A percentile compares a stretch with the other conserved stretches of the same genome.
Conservation (phyloP, 192 early-diverging fungal genomes). For the Cetraspora pellucida region DNA sequence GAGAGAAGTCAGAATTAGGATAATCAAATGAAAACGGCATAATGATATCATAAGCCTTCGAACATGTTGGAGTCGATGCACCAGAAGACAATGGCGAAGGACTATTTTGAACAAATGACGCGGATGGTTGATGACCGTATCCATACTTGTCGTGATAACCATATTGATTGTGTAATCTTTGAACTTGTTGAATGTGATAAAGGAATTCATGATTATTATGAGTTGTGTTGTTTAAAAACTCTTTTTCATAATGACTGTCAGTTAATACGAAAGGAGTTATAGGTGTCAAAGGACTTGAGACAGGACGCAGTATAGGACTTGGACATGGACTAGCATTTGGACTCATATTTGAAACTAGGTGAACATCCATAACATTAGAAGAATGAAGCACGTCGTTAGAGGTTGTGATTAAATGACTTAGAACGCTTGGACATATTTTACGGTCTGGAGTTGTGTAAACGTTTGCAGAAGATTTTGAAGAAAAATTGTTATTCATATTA, state of each 20-base stretch:
- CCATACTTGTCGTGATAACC: neutral
- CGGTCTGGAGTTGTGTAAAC: no score
- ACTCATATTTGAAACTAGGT: neutral
- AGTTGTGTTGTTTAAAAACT: neutral
- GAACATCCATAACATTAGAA: neutral
- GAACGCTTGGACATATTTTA: no score
- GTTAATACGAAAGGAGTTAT: neutral
- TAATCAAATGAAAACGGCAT: no score
- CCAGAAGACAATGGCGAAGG: neutral
- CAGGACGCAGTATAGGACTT: neutral
- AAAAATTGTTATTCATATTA: no score
- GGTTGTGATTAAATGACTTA: no score
- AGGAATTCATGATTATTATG: neutral
- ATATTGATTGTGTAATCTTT: neutral
- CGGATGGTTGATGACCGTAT: neutral
- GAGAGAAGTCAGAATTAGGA: no score
- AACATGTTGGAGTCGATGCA: neutral
- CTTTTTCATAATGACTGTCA: neutral
- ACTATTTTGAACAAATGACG: neutral
- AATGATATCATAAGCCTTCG: neutral
- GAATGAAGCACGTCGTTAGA: no score
- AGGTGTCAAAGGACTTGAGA: neutral
- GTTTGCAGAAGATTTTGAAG: no score
- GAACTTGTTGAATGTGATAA: no score
- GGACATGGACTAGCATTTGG: neutral